Base-by-base conservation (phyloP, 305 asterid species). In the Fraxinus albicans region DNA sequence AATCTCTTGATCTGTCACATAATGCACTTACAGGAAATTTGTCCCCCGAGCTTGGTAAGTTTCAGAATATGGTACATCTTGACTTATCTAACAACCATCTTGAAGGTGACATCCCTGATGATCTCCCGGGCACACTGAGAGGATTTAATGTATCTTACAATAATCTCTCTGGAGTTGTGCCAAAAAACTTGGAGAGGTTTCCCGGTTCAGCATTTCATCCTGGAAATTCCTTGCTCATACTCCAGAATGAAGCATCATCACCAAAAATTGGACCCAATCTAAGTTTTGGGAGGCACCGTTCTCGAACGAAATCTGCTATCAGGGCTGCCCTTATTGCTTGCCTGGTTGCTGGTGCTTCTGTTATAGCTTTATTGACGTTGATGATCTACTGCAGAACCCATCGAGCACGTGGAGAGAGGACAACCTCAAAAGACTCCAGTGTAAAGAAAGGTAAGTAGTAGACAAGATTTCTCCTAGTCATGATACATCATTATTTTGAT, bases 181-280 rank as follows among this genome's bases (percentile, higher is more conserved):
- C 98, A 10, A 83, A 83, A 78, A 90, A 88, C 86, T 87, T 95
- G 87, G 88, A 87, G 89, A 89, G 89, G 60, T 93, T 95, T 81
- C 97, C 98, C 77, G 78, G 88, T 80, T 93, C 97, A 6, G 89
- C 98, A 1, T 95, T 95, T 82, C 96, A 86, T 85, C 98, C 98
- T 0, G 98, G 98, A 81, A 95, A 95, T 80, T 23, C 86, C 84
- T 81, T 91, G 84, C 97, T 93, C 17, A 79, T 82, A 3, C 78
- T 92, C 53, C 92, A 93, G 67, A 85, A 85, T 2, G 87, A 79
- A 79, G 84, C 86, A 6, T 19, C 84, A 70, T 80, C 90, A 15
- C 80, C 91, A 4, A 55, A 84, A 69, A 87, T 85, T 47, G 90
- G 87, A 70, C 86, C 82, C 44, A 82, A 79, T 79, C 27, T 84